phyloP scores from a whole-genome alignment of 1,139 yeast genomes.

The Yamadazyma aaseri region DNA sequence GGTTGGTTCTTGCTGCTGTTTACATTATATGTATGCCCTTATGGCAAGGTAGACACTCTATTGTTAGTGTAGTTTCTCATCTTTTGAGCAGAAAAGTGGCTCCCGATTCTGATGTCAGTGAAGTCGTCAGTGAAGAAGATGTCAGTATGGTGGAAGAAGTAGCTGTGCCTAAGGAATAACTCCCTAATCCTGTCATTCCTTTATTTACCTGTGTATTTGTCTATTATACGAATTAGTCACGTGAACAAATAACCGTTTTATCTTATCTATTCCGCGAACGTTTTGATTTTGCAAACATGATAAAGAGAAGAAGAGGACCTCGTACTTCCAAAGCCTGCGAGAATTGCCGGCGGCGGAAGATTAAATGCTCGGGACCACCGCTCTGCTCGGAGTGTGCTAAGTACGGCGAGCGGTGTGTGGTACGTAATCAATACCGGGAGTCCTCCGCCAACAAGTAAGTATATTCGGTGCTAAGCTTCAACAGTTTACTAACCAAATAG shows the following conservation, averaged over 20 bases:
- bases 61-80: constrained; percentile 8
- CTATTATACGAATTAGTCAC: too few relatives aligned
- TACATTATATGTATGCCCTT: constrained; percentile 37
- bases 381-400: constrained; percentile 11
- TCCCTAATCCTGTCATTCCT: too few relatives aligned
- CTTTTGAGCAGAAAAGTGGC: constrained; percentile 3
- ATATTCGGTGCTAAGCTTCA: too few relatives aligned
- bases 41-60: constrained; percentile 28
- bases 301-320: too few relatives aligned
- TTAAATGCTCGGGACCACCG: constrained; percentile 12
- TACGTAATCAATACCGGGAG: constrained; percentile 7
- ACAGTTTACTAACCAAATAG: constrained; percentile 1
- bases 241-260: too few relatives aligned
- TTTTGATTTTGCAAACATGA: too few relatives aligned
- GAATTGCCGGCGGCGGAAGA: constrained; percentile 11
- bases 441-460: too few relatives aligned
- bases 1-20: constrained; percentile 29
- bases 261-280: too few relatives aligned
- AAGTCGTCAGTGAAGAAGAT: not conserved
- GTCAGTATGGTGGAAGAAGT: constrained; percentile 4
- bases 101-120: not conserved
- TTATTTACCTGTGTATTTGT: too few relatives aligned
- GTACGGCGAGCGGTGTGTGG: constrained; percentile 12
- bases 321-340: constrained; percentile 15
- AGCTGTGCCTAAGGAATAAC: constrained; percentile 2